Evolutionary conservation across 2,329 filamentous ascomycete genomes (phyloP), one percentile per base, ranked within the genome.

Genomic region (Aspergillus hiratsukae): DNA sequence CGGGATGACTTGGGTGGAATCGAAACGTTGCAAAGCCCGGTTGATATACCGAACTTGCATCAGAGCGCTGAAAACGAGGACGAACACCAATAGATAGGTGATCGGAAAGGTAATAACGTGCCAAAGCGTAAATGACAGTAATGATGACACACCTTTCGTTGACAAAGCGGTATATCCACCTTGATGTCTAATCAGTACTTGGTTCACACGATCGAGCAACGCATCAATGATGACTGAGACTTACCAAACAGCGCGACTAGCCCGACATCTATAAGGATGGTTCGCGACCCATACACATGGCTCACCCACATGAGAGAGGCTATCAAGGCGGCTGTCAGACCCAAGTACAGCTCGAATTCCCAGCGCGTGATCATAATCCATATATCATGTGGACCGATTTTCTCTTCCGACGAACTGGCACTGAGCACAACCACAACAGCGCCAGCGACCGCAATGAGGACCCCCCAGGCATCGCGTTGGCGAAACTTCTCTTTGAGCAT

Each of bases 41-140:
- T 97, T 99, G 71, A 99, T 84, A 70, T 97, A 99, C 70, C 91
- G 93, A 65, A 99, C 93, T 76, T 99, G 94, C 88, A 97, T 91
- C 58, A 99, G 80, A 6, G 94, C 94, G 1, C 93, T 97, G 48
- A 79, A 83, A 19, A 94, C 80, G 27, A 99, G 82, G 50, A 97
- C 82, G 51, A 88, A 78, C 8, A 94, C 73, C n/a, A 99, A 83
- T 1, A 86, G 83, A 69, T 97, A 99, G 21, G 91, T 95, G 58
- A 99, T 88, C 0, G 93, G 92, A 37, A 93, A 97, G 0, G 91
- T 88, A 61, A 99, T 90, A 17, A 90, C 90, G 65, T 89, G 86
- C 81, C 92, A 90, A 21, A 97, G 83, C 0, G 89, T 96, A 51
- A 91, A 92, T 0, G 94, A 97, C 21, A 99, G 82, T 77, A 99